Conservation (phyloP, 306 rosid genomes). For the Malus fusca region DNA sequence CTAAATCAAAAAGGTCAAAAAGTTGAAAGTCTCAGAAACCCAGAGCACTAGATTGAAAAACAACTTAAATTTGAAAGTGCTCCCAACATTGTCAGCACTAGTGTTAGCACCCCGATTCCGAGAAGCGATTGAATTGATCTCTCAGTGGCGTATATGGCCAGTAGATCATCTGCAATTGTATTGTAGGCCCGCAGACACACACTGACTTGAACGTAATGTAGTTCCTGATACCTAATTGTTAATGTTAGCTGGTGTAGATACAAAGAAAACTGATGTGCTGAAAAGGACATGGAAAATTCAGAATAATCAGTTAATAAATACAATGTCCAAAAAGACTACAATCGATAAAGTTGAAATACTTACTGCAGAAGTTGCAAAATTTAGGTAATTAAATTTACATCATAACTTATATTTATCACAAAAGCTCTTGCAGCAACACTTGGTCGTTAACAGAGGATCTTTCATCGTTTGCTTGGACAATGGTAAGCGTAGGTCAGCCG, state of each 20-base stretch:
- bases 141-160: no score
- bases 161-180: background rate
- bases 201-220: conserved; percentile 61
- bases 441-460: conserved; percentile 98
- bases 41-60: no score
- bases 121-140: no score
- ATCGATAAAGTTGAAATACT: no score
- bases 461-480: conserved; percentile 85
- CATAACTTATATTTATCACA: conserved; percentile 68
- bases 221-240: conserved; percentile 71
- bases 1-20: no score
- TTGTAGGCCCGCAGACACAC: conserved; percentile 79
- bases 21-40: no score
- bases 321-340: background rate
- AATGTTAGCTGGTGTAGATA: background rate
- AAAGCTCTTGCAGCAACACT: conserved; percentile 90
- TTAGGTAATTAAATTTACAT: background rate
- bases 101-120: no score
- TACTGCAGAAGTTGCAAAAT: background rate
- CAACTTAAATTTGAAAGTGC: no score
- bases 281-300: background rate
- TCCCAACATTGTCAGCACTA: no score
- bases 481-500: conserved; percentile 15
- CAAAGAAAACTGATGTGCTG: background rate
- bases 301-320: background rate